Percentiles rank a stretch among this genome's conserved stretches.
Conservation (phyloP, 1,284 basidiomycete genomes). For the Pascua sp. region DNA sequence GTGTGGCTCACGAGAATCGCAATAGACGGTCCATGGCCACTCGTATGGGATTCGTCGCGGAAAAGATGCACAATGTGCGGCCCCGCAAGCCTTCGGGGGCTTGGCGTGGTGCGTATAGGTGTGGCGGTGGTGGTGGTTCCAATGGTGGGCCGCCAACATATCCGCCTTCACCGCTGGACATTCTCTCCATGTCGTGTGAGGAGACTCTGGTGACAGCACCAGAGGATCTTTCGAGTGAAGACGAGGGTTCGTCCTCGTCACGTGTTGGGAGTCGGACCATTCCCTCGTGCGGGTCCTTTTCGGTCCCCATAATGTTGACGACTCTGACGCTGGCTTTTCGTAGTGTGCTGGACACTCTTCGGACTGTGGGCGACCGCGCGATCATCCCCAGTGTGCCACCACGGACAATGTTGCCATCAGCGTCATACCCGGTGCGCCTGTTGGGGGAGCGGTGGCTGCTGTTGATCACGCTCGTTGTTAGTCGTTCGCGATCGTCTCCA, state of each 20-base stretch:
- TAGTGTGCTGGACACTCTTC: slow-evolving; percentile 34
- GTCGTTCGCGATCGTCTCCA: slow-evolving; percentile 7
- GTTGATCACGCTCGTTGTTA: slow-evolving; percentile 5
- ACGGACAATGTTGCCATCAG: slow-evolving; percentile 18
- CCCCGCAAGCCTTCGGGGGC: slow-evolving; percentile 59
- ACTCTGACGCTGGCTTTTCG: slow-evolving; percentile 64
- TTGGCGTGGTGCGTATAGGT: slow-evolving; percentile 16
- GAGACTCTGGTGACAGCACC: no score
- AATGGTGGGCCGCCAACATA: not conserved
- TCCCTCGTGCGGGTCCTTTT: slow-evolving; percentile 50
- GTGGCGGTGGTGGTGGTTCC: slow-evolving; percentile 17
- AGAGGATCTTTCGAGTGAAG: not conserved
- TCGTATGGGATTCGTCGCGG: slow-evolving; percentile 64
- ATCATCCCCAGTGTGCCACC: slow-evolving; percentile 14
- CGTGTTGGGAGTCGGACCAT: slow-evolving; percentile 22
- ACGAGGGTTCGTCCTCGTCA: slow-evolving; percentile 18
- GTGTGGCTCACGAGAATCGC: slow-evolving; percentile 59
- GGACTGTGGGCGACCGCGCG: slow-evolving; percentile 32
- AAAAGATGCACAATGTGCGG: slow-evolving; percentile 72
- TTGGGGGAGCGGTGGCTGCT: not conserved
- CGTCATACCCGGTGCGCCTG: slow-evolving; percentile 17
- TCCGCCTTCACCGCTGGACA: no score
- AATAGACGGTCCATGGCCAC: slow-evolving; percentile 64
- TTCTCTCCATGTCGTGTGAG: no score
- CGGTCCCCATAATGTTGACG: slow-evolving; percentile 58